phyloP scores from a whole-genome alignment of 352 stramenopile genomes.

The Phytophthora melonis region DNA sequence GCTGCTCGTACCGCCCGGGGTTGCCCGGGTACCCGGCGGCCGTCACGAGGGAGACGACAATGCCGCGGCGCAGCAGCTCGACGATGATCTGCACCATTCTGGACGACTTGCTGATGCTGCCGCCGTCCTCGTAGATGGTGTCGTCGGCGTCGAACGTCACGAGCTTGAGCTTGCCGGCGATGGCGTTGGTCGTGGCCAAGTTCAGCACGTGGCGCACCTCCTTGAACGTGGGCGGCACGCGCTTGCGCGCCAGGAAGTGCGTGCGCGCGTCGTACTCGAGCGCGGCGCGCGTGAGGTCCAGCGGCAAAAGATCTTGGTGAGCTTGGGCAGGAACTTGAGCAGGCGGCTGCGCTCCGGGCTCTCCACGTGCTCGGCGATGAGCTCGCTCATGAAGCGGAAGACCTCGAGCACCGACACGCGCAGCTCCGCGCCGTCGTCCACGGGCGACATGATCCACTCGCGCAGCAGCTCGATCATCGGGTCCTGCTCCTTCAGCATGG shows the following conservation, averaged over 20 bases:
- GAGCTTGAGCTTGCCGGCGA: constrained; percentile 78
- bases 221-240: constrained; percentile 86
- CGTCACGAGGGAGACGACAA: constrained; percentile 87
- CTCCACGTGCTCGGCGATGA: constrained; percentile 79
- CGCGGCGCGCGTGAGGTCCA: constrained; percentile 74
- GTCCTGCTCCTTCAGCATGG: constrained; percentile 88
- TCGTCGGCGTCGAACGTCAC: constrained; percentile 90
- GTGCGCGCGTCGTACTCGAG: constrained; percentile 75
- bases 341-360: constrained; percentile 53
- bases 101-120: constrained; percentile 70
- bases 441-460: constrained; percentile 85
- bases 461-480: constrained; percentile 88
- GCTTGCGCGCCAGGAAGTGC: constrained; percentile 81
- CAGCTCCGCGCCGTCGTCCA: constrained; percentile 65
- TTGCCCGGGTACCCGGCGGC: constrained; percentile 82
- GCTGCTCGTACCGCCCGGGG: constrained; percentile 74
- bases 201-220: constrained; percentile 90
- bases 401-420: constrained; percentile 74
- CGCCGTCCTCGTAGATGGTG: constrained; percentile 89
- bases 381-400: constrained; percentile 78
- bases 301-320: constrained; percentile 78
- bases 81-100: constrained; percentile 81
- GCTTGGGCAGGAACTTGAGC: constrained; percentile 66
- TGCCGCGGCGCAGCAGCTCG: constrained; percentile 66
- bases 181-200: constrained; percentile 77